Conservation (phyloP, 2,329 filamentous ascomycete genomes). For the Ascochyta clinopodiicola region DNA sequence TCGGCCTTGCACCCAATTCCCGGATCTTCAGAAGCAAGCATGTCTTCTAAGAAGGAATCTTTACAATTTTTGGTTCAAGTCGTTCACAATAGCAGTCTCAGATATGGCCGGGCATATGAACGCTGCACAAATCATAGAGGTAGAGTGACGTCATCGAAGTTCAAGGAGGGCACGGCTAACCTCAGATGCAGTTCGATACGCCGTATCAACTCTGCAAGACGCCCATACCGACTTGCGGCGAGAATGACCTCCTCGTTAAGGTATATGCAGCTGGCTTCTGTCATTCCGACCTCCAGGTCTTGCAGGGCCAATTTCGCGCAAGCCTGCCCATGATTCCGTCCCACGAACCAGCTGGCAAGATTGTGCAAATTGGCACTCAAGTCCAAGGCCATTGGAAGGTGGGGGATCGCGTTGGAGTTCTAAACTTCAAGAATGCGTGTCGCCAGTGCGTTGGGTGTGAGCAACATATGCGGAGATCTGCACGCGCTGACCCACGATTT, state of each 20-base stretch:
- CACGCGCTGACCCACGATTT: constrained; percentile 34
- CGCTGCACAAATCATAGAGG: constrained; percentile 28
- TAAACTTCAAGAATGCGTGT: constrained; percentile 38
- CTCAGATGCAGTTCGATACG: constrained; percentile 19
- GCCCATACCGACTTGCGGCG: constrained; percentile 24
- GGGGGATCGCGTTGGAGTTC: constrained; percentile 39
- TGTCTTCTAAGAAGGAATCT: background rate
- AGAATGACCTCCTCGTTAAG: constrained; percentile 30
- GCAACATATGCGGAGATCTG: constrained; percentile 19
- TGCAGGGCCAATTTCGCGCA: constrained; percentile 30
- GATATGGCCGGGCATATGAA: constrained; percentile 22
- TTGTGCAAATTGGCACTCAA: constrained; percentile 34
- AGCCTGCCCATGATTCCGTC: constrained; percentile 41
- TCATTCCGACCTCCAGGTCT: constrained; percentile 37
- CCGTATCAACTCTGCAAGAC: constrained; percentile 25
- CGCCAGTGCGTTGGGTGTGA: constrained; percentile 28
- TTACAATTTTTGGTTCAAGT: background rate
- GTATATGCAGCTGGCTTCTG: constrained; percentile 37
- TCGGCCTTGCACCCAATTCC: background rate
- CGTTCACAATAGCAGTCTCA: background rate
- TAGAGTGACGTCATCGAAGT: constrained; percentile 18
- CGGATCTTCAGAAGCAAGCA: background rate
- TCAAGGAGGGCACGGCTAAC: background rate
- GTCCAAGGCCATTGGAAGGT: constrained; percentile 36
- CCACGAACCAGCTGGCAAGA: constrained; percentile 43